phyloP scores from a whole-genome alignment of 768 basidiomycete genomes.

The Serendipita sp. region DNA sequence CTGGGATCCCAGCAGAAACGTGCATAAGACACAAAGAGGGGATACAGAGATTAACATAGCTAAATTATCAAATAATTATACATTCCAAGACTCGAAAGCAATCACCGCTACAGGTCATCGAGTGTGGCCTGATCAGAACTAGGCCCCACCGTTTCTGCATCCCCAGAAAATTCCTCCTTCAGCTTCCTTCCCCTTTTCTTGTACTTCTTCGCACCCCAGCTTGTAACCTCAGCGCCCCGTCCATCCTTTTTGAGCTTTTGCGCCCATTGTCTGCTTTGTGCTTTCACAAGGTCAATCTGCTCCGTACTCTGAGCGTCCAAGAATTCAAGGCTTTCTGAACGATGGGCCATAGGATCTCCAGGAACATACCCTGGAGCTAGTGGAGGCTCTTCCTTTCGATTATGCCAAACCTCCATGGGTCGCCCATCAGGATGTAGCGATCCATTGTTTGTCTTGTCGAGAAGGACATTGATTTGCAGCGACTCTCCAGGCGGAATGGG shows the following conservation, averaged over 20 bases:
- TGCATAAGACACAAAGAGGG: neutral
- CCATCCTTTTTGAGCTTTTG: neutral
- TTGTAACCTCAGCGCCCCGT: neutral
- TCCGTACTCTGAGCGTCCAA: slow-evolving; percentile 61
- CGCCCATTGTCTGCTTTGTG: slow-evolving; percentile 20
- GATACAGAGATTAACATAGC: neutral
- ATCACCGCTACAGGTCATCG: neutral
- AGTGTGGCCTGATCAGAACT: neutral
- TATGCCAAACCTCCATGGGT: slow-evolving; percentile 26
- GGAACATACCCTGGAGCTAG: slow-evolving; percentile 32
- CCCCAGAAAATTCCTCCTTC: neutral
- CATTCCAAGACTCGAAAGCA: too few species aligned
- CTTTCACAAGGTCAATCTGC: slow-evolving; percentile 55
- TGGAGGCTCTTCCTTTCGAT: slow-evolving; percentile 18
- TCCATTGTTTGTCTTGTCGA: slow-evolving; percentile 55
- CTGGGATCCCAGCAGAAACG: neutral
- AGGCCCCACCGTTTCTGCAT: neutral
- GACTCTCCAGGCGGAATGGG: slow-evolving; percentile 81
- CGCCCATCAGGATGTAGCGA: slow-evolving; percentile 44
- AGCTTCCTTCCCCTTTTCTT: neutral
- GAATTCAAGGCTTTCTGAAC: slow-evolving; percentile 47
- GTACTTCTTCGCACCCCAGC: neutral
- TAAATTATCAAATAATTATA: neutral
- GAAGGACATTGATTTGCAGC: slow-evolving; percentile 47
- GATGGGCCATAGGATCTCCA: slow-evolving; percentile 49